Percentiles rank a stretch among this genome's conserved stretches.
phyloP scores from a whole-genome alignment of 1,139 yeast genomes.

The Yamadazyma sp. region DNA sequence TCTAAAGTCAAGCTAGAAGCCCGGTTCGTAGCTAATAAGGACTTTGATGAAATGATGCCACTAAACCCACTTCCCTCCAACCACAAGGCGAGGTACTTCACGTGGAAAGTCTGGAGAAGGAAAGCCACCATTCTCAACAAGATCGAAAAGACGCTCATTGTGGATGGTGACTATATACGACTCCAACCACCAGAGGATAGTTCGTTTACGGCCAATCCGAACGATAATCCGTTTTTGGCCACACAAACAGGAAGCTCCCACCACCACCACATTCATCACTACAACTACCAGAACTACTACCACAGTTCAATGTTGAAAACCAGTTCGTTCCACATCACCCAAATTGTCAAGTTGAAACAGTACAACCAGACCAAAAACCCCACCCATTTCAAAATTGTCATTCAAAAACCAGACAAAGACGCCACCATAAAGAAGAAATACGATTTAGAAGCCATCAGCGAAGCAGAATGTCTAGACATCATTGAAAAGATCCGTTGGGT shows the following conservation, averaged over 20 bases:
- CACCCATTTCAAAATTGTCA: slow-evolving; percentile 76
- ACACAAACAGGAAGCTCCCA: slow-evolving; percentile 17
- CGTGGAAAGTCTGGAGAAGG: slow-evolving; percentile 83
- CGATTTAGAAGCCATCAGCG: slow-evolving; percentile 75
- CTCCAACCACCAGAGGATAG: slow-evolving; percentile 73
- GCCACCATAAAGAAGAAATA: slow-evolving; percentile 58
- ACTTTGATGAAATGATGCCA: slow-evolving; percentile 36
- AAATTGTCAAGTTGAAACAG: slow-evolving; percentile 73
- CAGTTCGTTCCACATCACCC: slow-evolving; percentile 82
- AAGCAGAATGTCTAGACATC: slow-evolving; percentile 69
- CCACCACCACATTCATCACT: slow-evolving; percentile 33
- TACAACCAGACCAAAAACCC: slow-evolving; percentile 66
- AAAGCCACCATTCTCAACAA: slow-evolving; percentile 81
- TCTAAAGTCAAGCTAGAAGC: neutral
- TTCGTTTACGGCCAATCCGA: slow-evolving; percentile 51
- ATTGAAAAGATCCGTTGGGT: slow-evolving; percentile 63
- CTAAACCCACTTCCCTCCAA: slow-evolving; percentile 35
- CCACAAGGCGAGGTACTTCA: slow-evolving; percentile 42
- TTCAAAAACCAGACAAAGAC: slow-evolving; percentile 55
- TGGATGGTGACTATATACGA: slow-evolving; percentile 92
- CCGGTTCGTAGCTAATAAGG: slow-evolving; percentile 28
- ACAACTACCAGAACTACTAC: slow-evolving; percentile 56
- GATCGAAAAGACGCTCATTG: slow-evolving; percentile 79
- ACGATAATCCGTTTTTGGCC: slow-evolving; percentile 29
- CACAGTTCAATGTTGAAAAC: slow-evolving; percentile 64